Evolutionary conservation across 2,329 filamentous ascomycete species (phyloP).

Genomic region (Akanthomyces dipterigenus): DNA sequence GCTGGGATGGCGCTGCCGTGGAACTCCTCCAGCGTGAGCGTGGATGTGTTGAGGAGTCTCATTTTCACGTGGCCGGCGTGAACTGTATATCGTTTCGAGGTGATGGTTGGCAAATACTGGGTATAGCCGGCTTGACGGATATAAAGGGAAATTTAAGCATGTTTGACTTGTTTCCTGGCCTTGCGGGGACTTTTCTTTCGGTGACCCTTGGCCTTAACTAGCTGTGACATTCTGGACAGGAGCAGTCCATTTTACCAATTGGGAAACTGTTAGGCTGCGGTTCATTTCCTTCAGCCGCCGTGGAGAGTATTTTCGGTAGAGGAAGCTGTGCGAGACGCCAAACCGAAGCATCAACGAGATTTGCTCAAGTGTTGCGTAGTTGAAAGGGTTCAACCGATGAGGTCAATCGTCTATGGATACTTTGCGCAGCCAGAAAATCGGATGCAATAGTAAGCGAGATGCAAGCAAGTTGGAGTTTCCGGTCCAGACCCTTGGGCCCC

Average conservation of each 20-base stretch:
- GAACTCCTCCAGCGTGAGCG: not conserved
- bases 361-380: no score
- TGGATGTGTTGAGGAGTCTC: not conserved
- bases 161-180: not conserved
- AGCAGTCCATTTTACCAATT: not conserved
- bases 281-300: not conserved
- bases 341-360: no score
- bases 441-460: no score
- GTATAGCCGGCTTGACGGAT: not conserved
- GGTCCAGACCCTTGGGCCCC: no score
- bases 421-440: no score
- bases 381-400: no score
- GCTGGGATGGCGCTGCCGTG: slow-evolving; percentile 11
- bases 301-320: not conserved
- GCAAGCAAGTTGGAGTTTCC: no score
- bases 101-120: not conserved
- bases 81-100: not conserved
- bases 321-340: no score
- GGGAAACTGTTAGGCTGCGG: not conserved
- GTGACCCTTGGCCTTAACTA: slow-evolving; percentile 1
- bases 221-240: not conserved
- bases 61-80: not conserved
- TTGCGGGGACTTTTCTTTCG: not conserved
- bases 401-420: no score
- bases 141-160: not conserved